phyloP scores from a whole-genome alignment of 2,329 filamentous ascomycete species.

The Mycosphaerella sp. region DNA sequence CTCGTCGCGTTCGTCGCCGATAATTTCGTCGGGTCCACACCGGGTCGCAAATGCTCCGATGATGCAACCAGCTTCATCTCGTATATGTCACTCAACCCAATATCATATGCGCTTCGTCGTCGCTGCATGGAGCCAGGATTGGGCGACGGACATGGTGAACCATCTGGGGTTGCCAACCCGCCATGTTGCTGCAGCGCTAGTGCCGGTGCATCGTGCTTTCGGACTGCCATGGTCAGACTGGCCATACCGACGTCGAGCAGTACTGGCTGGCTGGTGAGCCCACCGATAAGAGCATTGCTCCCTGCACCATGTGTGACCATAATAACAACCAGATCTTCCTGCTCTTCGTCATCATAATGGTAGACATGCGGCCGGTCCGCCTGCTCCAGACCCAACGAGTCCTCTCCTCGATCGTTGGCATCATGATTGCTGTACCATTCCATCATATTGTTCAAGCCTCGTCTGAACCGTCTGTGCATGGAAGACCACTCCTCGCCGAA shows the following conservation, averaged over 20 bases:
- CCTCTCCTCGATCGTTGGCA: constrained; percentile 33
- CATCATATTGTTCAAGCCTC: constrained; percentile 69
- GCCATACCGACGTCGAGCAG: constrained; percentile 85
- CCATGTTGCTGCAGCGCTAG: constrained; percentile 4
- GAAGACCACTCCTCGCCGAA: constrained; percentile 91
- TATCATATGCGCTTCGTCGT: constrained; percentile 38
- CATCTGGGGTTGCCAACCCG: neutral
- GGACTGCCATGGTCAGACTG: constrained; percentile 80
- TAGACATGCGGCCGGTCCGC: constrained; percentile 32
- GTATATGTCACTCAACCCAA: constrained; percentile 53
- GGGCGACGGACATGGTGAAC: constrained; percentile 14
- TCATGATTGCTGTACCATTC: constrained; percentile 64
- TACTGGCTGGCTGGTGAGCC: constrained; percentile 84
- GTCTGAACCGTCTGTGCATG: constrained; percentile 87
- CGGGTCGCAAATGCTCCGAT: constrained; percentile 62
- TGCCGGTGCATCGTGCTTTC: constrained; percentile 42
- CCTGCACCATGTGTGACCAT: constrained; percentile 92
- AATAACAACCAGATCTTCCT: constrained; percentile 71
- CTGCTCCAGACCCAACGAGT: constrained; percentile 33
- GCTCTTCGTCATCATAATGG: constrained; percentile 50
- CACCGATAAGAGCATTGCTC: constrained; percentile 90
- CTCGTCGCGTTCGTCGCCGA: constrained; percentile 10
- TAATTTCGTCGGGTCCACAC: constrained; percentile 36
- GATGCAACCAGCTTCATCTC: constrained; percentile 69
- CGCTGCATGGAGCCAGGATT: constrained; percentile 23